phyloP scores from a whole-genome alignment of 345 rosid genomes.

The Carallia pectinifolia region DNA sequence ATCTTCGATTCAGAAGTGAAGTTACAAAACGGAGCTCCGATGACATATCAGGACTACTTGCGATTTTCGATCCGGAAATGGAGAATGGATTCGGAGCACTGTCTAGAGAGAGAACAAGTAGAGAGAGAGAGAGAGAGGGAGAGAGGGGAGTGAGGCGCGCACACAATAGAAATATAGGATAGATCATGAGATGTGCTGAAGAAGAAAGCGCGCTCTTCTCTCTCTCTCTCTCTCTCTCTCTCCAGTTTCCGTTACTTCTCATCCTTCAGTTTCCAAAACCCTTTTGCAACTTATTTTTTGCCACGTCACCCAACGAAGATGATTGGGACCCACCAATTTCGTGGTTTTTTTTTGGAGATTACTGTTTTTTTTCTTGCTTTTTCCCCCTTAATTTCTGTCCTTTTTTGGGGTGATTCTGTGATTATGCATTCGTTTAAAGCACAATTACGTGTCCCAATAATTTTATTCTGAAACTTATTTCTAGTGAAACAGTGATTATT shows the following conservation, averaged over 20 bases:
- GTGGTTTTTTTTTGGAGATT: background rate
- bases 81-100: background rate
- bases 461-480: too few species aligned
- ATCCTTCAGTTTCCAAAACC: conserved; percentile 54
- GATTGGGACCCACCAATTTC: conserved; percentile 38
- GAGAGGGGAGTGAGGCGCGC: background rate
- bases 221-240: background rate
- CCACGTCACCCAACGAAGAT: conserved; percentile 44
- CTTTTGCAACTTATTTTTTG: conserved; percentile 37
- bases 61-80: background rate
- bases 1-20: conserved; percentile 28
- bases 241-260: conserved; percentile 39
- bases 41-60: conserved; percentile 20
- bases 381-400: too few species aligned
- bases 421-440: background rate
- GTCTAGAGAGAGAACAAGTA: too few species aligned
- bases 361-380: background rate
- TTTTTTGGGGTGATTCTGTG: too few species aligned
- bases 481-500: too few species aligned
- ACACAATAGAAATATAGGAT: background rate
- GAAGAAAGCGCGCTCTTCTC: background rate
- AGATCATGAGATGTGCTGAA: conserved; percentile 2
- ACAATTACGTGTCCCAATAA: too few species aligned
- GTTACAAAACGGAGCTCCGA: conserved; percentile 5
- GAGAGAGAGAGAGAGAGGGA: background rate